Evolutionary conservation across 257 asterid species (phyloP).

Genomic region (Orobanche coerulescens): DNA sequence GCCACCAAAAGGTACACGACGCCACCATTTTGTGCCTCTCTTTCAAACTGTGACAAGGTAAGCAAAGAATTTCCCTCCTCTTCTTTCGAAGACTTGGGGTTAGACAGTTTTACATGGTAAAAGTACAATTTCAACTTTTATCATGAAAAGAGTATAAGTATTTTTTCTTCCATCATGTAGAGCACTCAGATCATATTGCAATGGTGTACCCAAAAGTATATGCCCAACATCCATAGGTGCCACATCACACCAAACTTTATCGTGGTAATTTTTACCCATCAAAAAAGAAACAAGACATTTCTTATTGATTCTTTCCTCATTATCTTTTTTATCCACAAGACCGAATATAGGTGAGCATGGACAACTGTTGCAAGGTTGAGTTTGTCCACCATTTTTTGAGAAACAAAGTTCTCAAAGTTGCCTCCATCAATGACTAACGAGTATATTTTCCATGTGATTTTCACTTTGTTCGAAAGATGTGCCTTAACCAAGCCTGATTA

Average conservation of each 20-base stretch:
- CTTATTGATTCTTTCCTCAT: background rate
- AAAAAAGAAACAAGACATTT: slow-evolving; percentile 11
- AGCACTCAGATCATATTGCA: background rate
- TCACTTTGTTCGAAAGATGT: background rate
- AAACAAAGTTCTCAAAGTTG: background rate
- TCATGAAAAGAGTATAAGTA: background rate
- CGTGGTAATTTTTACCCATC: background rate
- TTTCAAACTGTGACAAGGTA: too few relatives aligned
- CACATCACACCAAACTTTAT: background rate
- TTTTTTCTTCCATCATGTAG: slow-evolving; percentile 2
- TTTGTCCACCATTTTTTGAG: background rate
- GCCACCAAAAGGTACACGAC: too few relatives aligned
- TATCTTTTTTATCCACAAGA: background rate
- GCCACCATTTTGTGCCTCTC: too few relatives aligned
- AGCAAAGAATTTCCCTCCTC: too few relatives aligned
- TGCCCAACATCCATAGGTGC: background rate
- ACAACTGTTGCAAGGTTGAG: background rate
- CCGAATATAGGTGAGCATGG: background rate
- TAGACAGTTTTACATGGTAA: too few relatives aligned
- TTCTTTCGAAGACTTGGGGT: too few relatives aligned
- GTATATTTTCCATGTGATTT: background rate
- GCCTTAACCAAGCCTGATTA: background rate
- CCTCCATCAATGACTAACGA: background rate
- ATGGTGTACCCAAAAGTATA: background rate
- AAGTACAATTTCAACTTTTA: too few relatives aligned